Conservation (phyloP, 768 basidiomycete genomes). For the Rhodotorula paludigena region DNA sequence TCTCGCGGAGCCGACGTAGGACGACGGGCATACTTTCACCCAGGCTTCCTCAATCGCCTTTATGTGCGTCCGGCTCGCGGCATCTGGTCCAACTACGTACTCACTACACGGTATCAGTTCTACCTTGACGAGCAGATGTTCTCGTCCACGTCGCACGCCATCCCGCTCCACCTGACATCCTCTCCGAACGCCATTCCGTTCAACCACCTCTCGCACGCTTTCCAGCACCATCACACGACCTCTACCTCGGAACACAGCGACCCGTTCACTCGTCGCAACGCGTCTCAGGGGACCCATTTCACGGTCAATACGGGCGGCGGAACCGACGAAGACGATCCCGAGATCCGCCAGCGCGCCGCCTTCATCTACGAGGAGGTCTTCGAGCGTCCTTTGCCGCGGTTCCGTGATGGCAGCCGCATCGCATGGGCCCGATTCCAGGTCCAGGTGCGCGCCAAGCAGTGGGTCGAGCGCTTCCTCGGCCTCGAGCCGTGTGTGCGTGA, state of each 20-base stretch:
- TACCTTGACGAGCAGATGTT: conserved; percentile 28
- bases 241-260: conserved; percentile 49
- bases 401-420: background rate
- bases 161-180: conserved; percentile 61
- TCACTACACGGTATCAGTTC: conserved; percentile 16
- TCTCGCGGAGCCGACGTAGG: conserved; percentile 57
- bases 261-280: background rate
- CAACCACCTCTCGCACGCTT: conserved; percentile 37
- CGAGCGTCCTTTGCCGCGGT: background rate
- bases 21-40: conserved; percentile 46
- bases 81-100: too few species aligned
- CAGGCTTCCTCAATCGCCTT: conserved; percentile 61
- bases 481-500: background rate
- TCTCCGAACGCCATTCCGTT: conserved; percentile 53
- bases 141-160: conserved; percentile 51
- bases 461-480: background rate
- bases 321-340: conserved; percentile 57
- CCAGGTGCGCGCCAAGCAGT: too few species aligned
- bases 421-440: background rate
- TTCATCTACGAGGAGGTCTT: conserved; percentile 45
- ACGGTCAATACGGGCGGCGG: conserved; percentile 50
- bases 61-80: conserved; percentile 58
- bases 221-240: conserved; percentile 57
- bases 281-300: background rate
- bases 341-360: conserved; percentile 58